Base-by-base conservation (phyloP, 371 early-diverging fungal species). In the Mucor irregularis region DNA sequence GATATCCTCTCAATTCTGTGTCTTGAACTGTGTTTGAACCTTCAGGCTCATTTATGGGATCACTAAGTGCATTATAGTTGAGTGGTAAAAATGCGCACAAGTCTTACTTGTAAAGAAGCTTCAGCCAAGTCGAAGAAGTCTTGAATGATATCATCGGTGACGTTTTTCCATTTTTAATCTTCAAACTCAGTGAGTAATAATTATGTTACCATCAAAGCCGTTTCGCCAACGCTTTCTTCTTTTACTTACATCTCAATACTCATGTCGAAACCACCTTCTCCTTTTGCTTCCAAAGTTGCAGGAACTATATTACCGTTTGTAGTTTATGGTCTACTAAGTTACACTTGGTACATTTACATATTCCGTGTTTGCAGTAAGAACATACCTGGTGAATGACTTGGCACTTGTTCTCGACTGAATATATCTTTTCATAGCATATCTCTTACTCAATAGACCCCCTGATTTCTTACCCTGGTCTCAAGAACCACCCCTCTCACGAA, bases 401-500 rank as follows among this genome's bases (percentile, higher is more conserved):
- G 29, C 25, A n/a, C 30, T 33, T 19, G n/a, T 29, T 26, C 13
- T 25, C 11, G 17, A 47, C 14, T 28, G 11, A 37, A 13, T 54
- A n/a, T 14, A 14, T 17, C 16, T 31, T 2, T 7, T n/a, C n/a
- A 8, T 43, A 64, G 56, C 37, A 37, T 37, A 57, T 38, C 31
- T 50, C 25, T 37, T 62, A 29, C 37, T 64, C 9, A 26, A 50
- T 11, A 45, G 58, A 22, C 31, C 49, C 10, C 37, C 51, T 59
- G 58, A 68, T 73, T 26, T 88, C 88, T 0, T 92, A 93, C 71
- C 90, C 92, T 11, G 95, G 95, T 35, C 76, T 94, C 22, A 79
- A 84, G 42, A 64, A 70, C 11, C 89, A 89, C 65, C 81, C 87
- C 5, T 82, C 81, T 45, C 91, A 93, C 59, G 73, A 70, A 17